Evolutionary conservation across 2,329 filamentous ascomycete genomes (phyloP), one percentile per base, ranked within the genome.

Genomic region (Fusarium globosum): DNA sequence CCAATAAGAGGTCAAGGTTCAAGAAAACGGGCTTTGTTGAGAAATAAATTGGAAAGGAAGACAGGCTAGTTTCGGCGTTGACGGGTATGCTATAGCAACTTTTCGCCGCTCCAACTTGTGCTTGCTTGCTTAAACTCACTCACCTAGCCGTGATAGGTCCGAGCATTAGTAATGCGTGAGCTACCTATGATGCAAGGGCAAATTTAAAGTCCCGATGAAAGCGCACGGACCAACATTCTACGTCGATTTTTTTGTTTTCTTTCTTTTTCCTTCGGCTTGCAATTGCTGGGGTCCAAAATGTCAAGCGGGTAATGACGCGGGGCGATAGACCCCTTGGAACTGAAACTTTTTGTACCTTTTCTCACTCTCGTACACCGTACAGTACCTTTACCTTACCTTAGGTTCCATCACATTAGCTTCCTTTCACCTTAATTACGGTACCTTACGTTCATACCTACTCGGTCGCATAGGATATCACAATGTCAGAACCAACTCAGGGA

Each of bases 101-200:
- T 79, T 79, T 79, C 70, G 77, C 76, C 78, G 73, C 75, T 69
- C 65, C 70, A 65, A 60, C 66, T 63, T 68, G 57, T 48, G 52
- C 49, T 66, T 69, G 58, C 33, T 62, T 69, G 60, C 33, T 62
- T 49, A 65, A 67, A 58, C 46, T 46, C 18, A 42, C 18, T 46
- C 43, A 30, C 45, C 42, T 30, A 16, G 26, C 74, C 68, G 75
- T 76, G 77, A 77, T 78, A 76, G 76, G 74, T 38, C 65, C 62
- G 68, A 68, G 71, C 69, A 81, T 81, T 81, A 81, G 70, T 81
- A 81, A 81, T 81, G 75, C 58, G 57, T 48, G 69, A 68, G 66
- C 72, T 58, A 38, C 65, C 46, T 77, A 79, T 81, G 80, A 81
- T 79, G 77, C 77, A 78, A 78, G 72, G 68, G 65, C 71, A 63